phyloP scores from a whole-genome alignment of 306 rosid genomes.

The Oxytropis ochrocephala region DNA sequence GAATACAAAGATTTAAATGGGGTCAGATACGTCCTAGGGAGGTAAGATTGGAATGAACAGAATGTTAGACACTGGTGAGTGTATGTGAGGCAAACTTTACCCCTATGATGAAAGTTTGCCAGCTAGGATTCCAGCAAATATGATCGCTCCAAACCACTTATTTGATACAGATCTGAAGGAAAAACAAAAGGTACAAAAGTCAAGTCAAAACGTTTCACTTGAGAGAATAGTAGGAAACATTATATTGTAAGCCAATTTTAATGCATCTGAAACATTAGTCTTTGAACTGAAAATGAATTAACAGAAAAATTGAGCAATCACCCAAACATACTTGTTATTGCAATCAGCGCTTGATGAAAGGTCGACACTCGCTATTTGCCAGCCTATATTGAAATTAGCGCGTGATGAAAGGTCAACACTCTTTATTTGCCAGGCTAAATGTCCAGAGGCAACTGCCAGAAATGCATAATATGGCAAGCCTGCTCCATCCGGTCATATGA shows the following conservation, averaged over 20 bases:
- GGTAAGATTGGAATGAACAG: neutral
- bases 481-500: conserved; percentile 27
- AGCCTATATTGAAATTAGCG: neutral
- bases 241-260: neutral
- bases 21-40: neutral
- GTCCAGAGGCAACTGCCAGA: conserved; percentile 77
- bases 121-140: conserved; percentile 72
- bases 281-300: neutral
- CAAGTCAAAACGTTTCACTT: neutral
- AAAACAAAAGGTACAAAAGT: neutral
- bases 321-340: conserved; percentile 59
- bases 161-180: conserved; percentile 74
- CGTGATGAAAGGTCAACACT: conserved; percentile 70
- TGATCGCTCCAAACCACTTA: conserved; percentile 93
- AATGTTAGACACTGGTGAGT: neutral
- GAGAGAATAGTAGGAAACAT: neutral
- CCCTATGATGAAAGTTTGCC: conserved; percentile 51
- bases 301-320: conserved; percentile 1
- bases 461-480: conserved; percentile 83
- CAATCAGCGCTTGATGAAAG: conserved; percentile 33
- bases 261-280: neutral
- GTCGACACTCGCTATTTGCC: too few relatives aligned
- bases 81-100: conserved; percentile 12
- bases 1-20: neutral
- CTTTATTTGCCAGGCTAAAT: conserved; percentile 79